phyloP scores from a whole-genome alignment of 1,139 yeast species.

The Kurtzmaniella quercitrusa region DNA sequence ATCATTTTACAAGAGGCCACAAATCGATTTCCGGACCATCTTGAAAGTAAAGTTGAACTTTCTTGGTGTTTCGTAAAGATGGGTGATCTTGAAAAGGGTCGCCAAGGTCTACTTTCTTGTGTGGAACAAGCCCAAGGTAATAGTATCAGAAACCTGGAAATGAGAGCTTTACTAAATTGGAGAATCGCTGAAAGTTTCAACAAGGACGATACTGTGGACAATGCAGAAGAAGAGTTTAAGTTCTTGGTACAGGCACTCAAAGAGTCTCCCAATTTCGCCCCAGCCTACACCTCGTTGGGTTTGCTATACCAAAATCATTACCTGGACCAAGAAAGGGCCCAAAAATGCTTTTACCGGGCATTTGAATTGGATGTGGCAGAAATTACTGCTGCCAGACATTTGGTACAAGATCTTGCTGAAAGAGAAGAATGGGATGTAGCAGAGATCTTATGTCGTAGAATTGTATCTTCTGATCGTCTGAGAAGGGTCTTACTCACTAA shows the following conservation, averaged over 20 bases:
- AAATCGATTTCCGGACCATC: conserved; percentile 46
- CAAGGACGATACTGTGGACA: conserved; percentile 13
- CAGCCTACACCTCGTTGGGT: conserved; percentile 81
- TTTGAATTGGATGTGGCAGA: conserved; percentile 83
- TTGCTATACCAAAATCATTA: conserved; percentile 55
- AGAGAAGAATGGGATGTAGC: conserved; percentile 82
- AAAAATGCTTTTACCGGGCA: conserved; percentile 84
- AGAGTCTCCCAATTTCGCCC: conserved; percentile 60
- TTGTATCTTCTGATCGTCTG: conserved; percentile 61
- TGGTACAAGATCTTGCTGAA: conserved; percentile 65
- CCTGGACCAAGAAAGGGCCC: conserved; percentile 64
- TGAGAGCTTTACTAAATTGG: conserved; percentile 64
- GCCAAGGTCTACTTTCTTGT: conserved; percentile 43
- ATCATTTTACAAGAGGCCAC: conserved; percentile 49
- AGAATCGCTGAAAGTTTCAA: conserved; percentile 60
- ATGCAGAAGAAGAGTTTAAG: conserved; percentile 36
- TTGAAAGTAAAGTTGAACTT: conserved; percentile 62
- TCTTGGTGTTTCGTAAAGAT: conserved; percentile 75
- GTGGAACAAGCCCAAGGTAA: conserved; percentile 43
- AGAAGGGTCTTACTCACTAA: conserved; percentile 42
- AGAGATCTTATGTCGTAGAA: conserved; percentile 62
- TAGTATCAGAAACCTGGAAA: conserved; percentile 49
- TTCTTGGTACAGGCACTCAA: conserved; percentile 61
- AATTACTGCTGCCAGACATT: conserved; percentile 64
- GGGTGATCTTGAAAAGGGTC: conserved; percentile 50